Conservation (phyloP, 768 basidiomycete genomes). For the Neoboletus subvelutipes region DNA sequence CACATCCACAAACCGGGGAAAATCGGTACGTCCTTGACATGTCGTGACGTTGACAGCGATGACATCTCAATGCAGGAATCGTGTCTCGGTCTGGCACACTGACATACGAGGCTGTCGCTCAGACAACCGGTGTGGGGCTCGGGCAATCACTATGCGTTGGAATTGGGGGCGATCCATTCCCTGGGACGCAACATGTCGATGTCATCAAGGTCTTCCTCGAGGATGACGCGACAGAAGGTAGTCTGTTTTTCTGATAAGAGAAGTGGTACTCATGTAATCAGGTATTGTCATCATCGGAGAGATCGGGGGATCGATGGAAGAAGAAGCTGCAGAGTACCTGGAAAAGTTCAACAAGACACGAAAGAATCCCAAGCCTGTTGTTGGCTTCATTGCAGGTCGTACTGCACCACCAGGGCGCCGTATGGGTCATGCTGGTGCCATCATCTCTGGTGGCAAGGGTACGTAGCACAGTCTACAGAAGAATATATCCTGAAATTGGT, state of each 20-base stretch:
- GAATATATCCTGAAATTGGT: background rate
- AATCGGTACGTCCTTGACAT: slow-evolving; percentile 60
- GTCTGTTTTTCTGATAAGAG: background rate
- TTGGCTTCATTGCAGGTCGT: slow-evolving; percentile 96
- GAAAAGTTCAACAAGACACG: slow-evolving; percentile 91
- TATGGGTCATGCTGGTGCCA: slow-evolving; percentile 98
- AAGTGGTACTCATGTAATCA: slow-evolving; percentile 29
- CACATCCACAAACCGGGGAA: slow-evolving; percentile 97
- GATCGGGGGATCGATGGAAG: slow-evolving; percentile 99
- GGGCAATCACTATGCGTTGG: slow-evolving; percentile 97
- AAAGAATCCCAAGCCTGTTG: slow-evolving; percentile 86
- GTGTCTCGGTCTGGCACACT: slow-evolving; percentile 94
- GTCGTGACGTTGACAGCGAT: background rate
- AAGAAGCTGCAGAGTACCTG: slow-evolving; percentile 97
- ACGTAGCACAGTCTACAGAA: slow-evolving; percentile 11
- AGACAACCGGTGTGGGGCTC: slow-evolving; percentile 93
- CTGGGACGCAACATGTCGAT: slow-evolving; percentile 93
- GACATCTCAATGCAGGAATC: slow-evolving; percentile 54
- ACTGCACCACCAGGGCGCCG: slow-evolving; percentile 97
- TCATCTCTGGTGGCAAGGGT: slow-evolving; percentile 98
- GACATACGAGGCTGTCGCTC: slow-evolving; percentile 98
- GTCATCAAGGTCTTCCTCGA: slow-evolving; percentile 95
- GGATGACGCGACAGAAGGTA: slow-evolving; percentile 91
- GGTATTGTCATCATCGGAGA: slow-evolving; percentile 98
- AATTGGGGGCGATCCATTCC: slow-evolving; percentile 97